Conservation (phyloP, 306 rosid species). For the Quercus dentata region DNA sequence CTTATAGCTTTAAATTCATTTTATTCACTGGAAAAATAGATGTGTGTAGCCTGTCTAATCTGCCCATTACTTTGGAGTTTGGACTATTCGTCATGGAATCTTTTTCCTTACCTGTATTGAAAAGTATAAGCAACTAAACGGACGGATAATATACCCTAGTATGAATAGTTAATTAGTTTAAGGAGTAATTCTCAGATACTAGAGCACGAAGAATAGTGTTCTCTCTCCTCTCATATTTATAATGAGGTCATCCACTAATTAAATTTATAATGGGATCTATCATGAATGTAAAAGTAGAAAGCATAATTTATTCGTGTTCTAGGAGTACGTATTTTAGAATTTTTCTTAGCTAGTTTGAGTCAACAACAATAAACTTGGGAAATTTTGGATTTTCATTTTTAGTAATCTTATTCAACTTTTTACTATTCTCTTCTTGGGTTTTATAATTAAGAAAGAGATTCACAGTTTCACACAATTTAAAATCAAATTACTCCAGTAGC, state of each 20-base stretch:
- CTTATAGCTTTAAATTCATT: conserved; percentile 2
- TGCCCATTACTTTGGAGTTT: not conserved
- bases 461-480: not conserved
- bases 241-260: no score
- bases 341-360: no score
- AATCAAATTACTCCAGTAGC: not conserved
- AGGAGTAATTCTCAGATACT: no score
- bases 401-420: not conserved
- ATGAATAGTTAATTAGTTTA: no score
- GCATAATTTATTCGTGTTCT: no score
- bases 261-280: no score
- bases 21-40: not conserved
- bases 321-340: no score
- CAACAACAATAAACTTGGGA: conserved; percentile 4
- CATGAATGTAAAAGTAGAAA: no score
- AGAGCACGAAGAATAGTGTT: rapidly evolving
- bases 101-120: not conserved
- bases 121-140: no score
- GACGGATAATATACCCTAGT: no score
- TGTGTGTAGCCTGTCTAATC: conserved; percentile 3
- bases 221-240: no score
- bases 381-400: not conserved
- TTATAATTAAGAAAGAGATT: not conserved
- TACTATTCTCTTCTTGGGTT: not conserved
- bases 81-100: conserved; percentile 12